Conservation (phyloP, 768 basidiomycete species). For the Amanita muscaria region DNA sequence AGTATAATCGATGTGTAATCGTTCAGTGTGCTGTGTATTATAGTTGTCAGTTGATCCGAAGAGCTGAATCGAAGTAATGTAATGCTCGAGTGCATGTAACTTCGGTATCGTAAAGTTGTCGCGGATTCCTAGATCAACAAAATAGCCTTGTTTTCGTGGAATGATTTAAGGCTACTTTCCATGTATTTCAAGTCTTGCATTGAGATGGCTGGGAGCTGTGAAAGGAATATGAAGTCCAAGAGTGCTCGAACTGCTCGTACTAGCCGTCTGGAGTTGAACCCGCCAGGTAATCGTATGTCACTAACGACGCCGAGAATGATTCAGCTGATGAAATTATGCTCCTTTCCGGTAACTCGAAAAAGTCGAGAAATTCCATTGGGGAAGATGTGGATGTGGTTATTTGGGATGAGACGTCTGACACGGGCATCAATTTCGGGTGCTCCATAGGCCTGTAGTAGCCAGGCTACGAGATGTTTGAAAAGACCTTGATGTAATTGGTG, state of each 20-base stretch:
- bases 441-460: conserved; percentile 20
- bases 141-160: conserved; percentile 13
- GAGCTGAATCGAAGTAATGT: conserved; percentile 7
- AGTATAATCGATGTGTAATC: neutral
- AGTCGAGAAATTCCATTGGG: conserved; percentile 27
- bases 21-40: conserved; percentile 8
- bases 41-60: conserved; percentile 14
- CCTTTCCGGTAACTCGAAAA: conserved; percentile 29
- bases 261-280: conserved; percentile 1
- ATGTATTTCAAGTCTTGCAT: conserved; percentile 11
- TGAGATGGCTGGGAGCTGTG: conserved; percentile 13
- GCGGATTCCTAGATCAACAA: conserved; percentile 11
- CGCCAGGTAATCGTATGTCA: neutral
- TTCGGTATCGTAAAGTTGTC: conserved; percentile 22
- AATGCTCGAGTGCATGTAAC: conserved; percentile 13
- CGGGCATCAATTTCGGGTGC: conserved; percentile 29
- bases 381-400: conserved; percentile 26
- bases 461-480: conserved; percentile 32
- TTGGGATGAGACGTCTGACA: conserved; percentile 22
- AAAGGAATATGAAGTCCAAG: conserved; percentile 19
- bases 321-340: conserved; percentile 25
- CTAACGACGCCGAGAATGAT: conserved; percentile 20
- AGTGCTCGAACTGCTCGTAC: conserved; percentile 11
- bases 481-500: conserved; percentile 42
- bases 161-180: conserved; percentile 9